Percentiles rank a stretch among this genome's conserved stretches.
Conservation (phyloP, 192 early-diverging fungal species). For the Mortierella hygrophila region DNA sequence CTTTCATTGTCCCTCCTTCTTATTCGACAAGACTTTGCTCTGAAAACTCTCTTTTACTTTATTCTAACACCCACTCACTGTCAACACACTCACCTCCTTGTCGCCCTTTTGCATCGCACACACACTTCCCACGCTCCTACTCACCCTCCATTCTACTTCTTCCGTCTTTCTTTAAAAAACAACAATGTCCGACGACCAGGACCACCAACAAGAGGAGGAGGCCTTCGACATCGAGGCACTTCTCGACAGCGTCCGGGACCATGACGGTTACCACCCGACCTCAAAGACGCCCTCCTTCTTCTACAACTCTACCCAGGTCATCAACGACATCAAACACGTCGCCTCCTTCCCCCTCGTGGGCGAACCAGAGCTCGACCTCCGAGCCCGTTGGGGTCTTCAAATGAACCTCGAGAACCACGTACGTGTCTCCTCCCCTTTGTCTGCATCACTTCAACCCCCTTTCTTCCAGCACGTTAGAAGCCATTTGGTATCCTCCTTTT, state of each 20-base stretch:
- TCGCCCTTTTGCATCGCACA: neutral
- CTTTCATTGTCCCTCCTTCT: neutral
- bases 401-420: constrained; percentile 18
- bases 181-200: constrained; percentile 7
- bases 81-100: neutral
- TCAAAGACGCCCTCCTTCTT: constrained; percentile 44
- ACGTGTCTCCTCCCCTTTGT: neutral
- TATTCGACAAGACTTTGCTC: neutral
- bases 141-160: neutral
- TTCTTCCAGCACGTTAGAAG: neutral
- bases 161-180: neutral
- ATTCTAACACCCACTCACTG: neutral
- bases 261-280: constrained; percentile 13
- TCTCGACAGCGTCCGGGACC: constrained; percentile 18
- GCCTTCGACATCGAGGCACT: constrained; percentile 23
- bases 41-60: neutral
- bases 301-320: constrained; percentile 17
- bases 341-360: constrained; percentile 25
- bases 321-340: constrained; percentile 23
- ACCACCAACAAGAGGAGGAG: constrained; percentile 6
- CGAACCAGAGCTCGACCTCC: constrained; percentile 14
- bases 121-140: neutral
- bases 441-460: no score
- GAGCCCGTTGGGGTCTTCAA: constrained; percentile 19
- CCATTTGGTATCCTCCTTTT: neutral